A percentile compares a stretch with the other conserved stretches of the same genome.
Conservation (phyloP, 805 yeast genomes). For the Schwanniomyces polymorphus region DNA sequence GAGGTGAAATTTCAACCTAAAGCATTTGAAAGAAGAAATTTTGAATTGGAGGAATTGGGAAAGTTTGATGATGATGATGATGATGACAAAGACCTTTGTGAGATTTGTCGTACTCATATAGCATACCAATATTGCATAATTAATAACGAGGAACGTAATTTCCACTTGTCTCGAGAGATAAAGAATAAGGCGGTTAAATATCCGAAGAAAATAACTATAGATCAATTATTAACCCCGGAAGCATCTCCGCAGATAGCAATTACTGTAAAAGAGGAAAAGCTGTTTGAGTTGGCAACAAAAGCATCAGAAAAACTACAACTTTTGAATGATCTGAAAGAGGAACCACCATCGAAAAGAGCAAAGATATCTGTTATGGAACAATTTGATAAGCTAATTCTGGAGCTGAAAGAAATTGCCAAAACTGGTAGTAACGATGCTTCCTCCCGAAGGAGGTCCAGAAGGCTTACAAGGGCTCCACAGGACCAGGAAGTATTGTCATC, state of each 20-base stretch:
- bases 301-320: conserved; percentile 5
- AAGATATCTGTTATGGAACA: conserved; percentile 12
- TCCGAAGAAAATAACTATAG: conserved; percentile 11
- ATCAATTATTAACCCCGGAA: conserved; percentile 37
- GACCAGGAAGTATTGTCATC: background rate
- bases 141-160: conserved; percentile 16
- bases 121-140: conserved; percentile 49
- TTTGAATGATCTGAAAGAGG: background rate
- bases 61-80: conserved; percentile 22
- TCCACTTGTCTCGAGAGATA: conserved; percentile 4
- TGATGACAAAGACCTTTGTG: conserved; percentile 48
- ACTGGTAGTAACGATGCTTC: background rate
- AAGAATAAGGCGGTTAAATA: background rate
- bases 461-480: background rate
- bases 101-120: conserved; percentile 48
- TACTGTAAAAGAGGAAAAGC: background rate
- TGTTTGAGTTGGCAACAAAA: background rate
- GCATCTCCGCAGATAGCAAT: conserved; percentile 29
- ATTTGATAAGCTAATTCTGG: conserved; percentile 14
- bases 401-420: conserved; percentile 16
- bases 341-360: background rate
- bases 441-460: conserved; percentile 9
- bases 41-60: conserved; percentile 18
- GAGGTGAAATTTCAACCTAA: conserved; percentile 10
- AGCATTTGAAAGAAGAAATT: conserved; percentile 10